Evolutionary conservation across 164 flowering plant species (phyloP).

Genomic region (Vitis rupestris): DNA sequence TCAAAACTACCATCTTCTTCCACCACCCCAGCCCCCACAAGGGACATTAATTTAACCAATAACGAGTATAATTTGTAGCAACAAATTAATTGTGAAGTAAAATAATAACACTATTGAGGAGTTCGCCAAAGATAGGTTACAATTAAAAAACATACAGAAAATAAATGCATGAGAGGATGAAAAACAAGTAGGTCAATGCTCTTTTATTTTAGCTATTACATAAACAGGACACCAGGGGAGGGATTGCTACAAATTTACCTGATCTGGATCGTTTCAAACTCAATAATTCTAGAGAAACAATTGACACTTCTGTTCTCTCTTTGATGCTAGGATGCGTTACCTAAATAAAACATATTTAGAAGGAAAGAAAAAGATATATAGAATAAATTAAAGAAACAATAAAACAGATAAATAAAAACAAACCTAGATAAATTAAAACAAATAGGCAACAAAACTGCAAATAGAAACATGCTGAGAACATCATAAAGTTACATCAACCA

Average conservation of each 20-base stretch:
- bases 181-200: too few relatives aligned
- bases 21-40: too few relatives aligned
- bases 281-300: constrained; percentile 30
- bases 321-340: constrained; percentile 13
- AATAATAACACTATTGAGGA: too few relatives aligned
- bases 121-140: too few relatives aligned
- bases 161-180: too few relatives aligned
- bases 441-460: neutral
- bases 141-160: too few relatives aligned
- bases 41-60: too few relatives aligned
- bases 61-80: too few relatives aligned
- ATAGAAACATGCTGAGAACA: neutral
- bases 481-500: neutral
- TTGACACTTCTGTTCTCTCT: constrained; percentile 10
- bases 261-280: constrained; percentile 47
- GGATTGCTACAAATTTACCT: constrained; percentile 26
- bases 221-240: neutral
- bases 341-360: constrained; percentile 9
- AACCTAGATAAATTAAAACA: neutral
- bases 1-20: too few relatives aligned
- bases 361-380: neutral
- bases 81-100: too few relatives aligned
- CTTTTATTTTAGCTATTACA: neutral
- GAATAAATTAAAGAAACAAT: neutral
- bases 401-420: neutral